Evolutionary conservation across 176 grass and related monocot species (phyloP), one percentile per base, ranked within the genome.

Genomic region (Oryza coarctata): DNA sequence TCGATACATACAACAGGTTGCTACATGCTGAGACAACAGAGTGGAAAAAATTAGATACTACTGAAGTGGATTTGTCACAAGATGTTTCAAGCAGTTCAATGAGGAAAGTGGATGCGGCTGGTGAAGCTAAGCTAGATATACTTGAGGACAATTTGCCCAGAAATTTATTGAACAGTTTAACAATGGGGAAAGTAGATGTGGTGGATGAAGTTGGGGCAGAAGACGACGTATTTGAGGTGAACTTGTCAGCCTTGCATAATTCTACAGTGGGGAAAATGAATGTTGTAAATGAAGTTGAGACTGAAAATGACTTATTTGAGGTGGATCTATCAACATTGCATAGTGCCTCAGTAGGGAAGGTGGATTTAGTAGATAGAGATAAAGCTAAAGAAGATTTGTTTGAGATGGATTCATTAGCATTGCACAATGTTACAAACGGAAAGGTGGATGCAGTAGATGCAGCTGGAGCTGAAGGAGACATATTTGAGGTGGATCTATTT

Each of bases 11-110:
- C 47, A 73, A 74, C 61, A 28, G 34, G 25, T 1, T 71, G 50
- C 58, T 68, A 52, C 75, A 31, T 63, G 83, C n/a, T 13, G 39
- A 81, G 63, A 28, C 32, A 29, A 35, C 41, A 65, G 55, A 90
- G 65, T 79, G 57, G 69, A 81, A n/a, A 32, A 75, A 78, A 73
- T 36, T 13, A 64, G 69, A 71, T 64, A 57, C 74, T 30, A 3
- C 34, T 27, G 76, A 70, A 78, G 7, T 2, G 25, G 75, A 65
- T 81, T 50, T 47, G 50, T 15, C 20, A 10, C 64, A 77, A 70
- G 67, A 35, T 75, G 68, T 68, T 75, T 75, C 71, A 49, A 84
- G n/a, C 30, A 81, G 12, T 81, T 67, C 64, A 20, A 33, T 67
- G 17, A 36, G 36, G 25, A 55, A 32, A 64, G 10, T 77, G 0